Percentiles rank a stretch among this genome's conserved stretches.
Conservation (phyloP, 2,329 filamentous ascomycete genomes). For the Macrophomina phaseolina region DNA sequence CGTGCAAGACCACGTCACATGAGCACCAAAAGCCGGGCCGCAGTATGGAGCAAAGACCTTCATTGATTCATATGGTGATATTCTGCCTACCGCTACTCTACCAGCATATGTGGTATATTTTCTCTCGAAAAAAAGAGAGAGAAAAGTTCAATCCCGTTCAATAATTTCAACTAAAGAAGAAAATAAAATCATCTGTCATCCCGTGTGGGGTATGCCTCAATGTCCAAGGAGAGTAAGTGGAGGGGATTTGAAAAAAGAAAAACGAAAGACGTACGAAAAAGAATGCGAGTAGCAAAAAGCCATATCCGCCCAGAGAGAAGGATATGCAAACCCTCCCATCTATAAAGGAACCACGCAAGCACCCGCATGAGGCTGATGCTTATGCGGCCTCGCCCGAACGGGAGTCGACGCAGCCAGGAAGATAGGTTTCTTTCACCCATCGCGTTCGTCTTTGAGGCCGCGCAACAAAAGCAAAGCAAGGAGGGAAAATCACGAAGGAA, state of each 20-base stretch:
- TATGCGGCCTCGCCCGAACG: too few species aligned
- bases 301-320: background rate
- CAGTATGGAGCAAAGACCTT: background rate
- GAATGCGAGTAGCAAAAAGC: background rate
- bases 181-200: background rate
- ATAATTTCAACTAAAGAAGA: background rate
- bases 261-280: background rate
- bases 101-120: conserved; percentile 11
- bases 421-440: too few species aligned
- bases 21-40: background rate
- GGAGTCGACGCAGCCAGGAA: background rate
- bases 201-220: background rate
- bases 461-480: too few species aligned
- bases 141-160: background rate
- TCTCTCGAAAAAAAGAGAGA: background rate
- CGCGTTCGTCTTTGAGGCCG: too few species aligned
- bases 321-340: background rate
- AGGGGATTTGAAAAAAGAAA: background rate
- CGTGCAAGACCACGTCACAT: too few species aligned
- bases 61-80: conserved; percentile 6
- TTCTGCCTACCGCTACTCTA: conserved; percentile 10
- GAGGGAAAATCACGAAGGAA: background rate
- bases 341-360: background rate
- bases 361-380: background rate
- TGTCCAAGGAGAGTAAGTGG: background rate